Conservation (phyloP, 768 basidiomycete species). For the Xerocomus brunneocitrinus region DNA sequence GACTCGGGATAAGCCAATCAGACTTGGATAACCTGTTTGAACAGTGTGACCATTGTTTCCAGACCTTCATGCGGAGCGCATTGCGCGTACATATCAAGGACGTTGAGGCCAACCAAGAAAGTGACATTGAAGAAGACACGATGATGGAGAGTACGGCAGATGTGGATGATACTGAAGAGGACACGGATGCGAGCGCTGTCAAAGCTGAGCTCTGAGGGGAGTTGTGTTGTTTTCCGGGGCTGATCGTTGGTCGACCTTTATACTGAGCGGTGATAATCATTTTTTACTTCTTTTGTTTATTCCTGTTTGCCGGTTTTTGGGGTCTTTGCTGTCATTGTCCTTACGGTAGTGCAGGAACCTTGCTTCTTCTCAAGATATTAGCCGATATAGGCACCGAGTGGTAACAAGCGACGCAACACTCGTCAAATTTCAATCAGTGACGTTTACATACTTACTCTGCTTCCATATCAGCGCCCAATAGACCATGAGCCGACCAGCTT, state of each 20-base stretch:
- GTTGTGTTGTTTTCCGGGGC: too few species aligned
- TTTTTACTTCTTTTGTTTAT: background rate
- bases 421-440: background rate
- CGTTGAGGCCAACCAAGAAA: background rate
- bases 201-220: too few species aligned
- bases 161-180: too few species aligned
- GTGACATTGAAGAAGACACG: too few species aligned
- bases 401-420: background rate
- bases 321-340: background rate
- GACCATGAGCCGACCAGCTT: too few species aligned
- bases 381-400: constrained; percentile 1
- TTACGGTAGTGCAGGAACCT: background rate
- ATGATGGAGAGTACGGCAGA: too few species aligned
- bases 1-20: background rate
- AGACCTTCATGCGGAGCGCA: background rate
- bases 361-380: background rate
- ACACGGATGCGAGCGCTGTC: too few species aligned
- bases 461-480: too few species aligned
- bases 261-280: background rate
- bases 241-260: too few species aligned
- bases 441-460: too few species aligned
- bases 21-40: background rate
- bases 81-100: background rate
- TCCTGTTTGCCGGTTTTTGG: background rate
- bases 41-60: background rate